Conservation (phyloP, 805 yeast species). For the Jamesozyma rosinii region DNA sequence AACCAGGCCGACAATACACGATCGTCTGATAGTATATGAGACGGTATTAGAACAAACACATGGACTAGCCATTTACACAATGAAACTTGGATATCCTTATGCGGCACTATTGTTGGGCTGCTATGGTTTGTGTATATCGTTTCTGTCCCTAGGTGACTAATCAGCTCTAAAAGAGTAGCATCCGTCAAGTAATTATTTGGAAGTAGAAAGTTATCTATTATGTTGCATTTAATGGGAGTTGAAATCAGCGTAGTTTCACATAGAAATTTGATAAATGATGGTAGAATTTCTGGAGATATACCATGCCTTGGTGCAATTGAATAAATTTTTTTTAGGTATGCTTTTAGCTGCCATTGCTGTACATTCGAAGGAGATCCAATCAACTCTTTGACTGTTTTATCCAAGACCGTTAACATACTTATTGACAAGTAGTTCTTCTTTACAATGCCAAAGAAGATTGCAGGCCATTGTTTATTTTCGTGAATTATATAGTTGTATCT, state of each 20-base stretch:
- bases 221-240: conserved; percentile 12
- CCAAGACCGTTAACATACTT: neutral
- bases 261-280: conserved; percentile 11
- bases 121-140: conserved; percentile 10
- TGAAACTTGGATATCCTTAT: conserved; percentile 21
- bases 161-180: conserved; percentile 20
- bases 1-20: conserved; percentile 25
- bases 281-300: conserved; percentile 12
- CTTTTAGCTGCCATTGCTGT: conserved; percentile 8
- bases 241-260: conserved; percentile 14
- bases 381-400: conserved; percentile 4
- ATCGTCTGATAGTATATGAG: conserved; percentile 8
- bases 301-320: conserved; percentile 13
- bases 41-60: conserved; percentile 21
- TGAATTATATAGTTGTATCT: too few species aligned
- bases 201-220: conserved; percentile 22
- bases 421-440: neutral
- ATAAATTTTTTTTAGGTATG: conserved; percentile 7
- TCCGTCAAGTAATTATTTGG: conserved; percentile 26
- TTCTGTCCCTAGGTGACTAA: conserved; percentile 27
- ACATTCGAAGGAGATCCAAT: neutral
- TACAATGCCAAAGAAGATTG: neutral
- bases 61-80: conserved; percentile 32
- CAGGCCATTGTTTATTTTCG: neutral
- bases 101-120: conserved; percentile 10